A percentile compares a stretch with the other conserved stretches of the same genome.
Evolutionary conservation across 495 filamentous ascomycete species (phyloP).

Genomic region (Astrothelium subdiscretum): DNA sequence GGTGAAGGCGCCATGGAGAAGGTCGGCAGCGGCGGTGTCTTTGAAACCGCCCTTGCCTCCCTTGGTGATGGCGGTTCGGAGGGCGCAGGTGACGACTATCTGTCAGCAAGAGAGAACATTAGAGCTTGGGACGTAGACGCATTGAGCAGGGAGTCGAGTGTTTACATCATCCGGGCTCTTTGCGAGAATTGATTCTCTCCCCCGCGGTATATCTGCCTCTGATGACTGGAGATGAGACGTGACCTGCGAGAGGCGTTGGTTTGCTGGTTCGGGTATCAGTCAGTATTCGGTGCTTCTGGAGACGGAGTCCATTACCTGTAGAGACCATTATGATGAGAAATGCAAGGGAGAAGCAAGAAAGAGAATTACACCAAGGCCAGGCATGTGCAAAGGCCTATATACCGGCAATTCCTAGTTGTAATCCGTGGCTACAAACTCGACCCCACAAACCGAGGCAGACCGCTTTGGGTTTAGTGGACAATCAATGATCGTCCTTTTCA

Average conservation of each 20-base stretch:
- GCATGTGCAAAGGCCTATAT: background rate
- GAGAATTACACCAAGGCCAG: background rate
- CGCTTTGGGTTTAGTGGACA: background rate
- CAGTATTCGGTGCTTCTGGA: background rate
- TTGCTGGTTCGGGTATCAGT: slow-evolving; percentile 23
- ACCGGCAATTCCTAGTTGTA: background rate
- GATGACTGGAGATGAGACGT: slow-evolving; percentile 45
- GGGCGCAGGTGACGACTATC: slow-evolving; percentile 86
- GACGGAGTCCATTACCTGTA: background rate
- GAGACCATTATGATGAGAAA: background rate
- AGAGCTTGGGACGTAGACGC: background rate
- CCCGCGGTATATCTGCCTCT: slow-evolving; percentile 29
- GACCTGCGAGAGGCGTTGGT: slow-evolving; percentile 52
- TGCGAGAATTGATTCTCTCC: slow-evolving; percentile 42
- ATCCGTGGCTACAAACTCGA: background rate
- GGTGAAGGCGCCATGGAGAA: slow-evolving; percentile 74
- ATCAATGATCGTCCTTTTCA: background rate
- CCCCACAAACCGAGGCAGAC: background rate
- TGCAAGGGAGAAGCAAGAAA: background rate
- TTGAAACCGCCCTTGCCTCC: slow-evolving; percentile 91
- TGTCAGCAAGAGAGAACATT: slow-evolving; percentile 17
- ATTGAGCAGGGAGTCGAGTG: background rate
- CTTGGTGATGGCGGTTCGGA: slow-evolving; percentile 85
- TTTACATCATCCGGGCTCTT: slow-evolving; percentile 53
- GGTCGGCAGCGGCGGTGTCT: slow-evolving; percentile 77